phyloP scores from a whole-genome alignment of 768 basidiomycete species.

The Chlorophyllum brunneum region DNA sequence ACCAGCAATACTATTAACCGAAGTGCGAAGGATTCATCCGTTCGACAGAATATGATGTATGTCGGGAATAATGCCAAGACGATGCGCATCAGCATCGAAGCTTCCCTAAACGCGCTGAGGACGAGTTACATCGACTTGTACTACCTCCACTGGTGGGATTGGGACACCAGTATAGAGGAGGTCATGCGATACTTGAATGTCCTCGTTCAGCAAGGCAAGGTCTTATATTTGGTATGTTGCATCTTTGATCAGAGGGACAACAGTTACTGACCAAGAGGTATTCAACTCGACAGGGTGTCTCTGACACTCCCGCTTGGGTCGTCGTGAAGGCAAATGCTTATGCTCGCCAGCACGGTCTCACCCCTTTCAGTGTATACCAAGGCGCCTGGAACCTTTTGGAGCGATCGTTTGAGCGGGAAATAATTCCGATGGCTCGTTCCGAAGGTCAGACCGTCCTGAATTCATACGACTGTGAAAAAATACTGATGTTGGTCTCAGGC shows the following conservation, averaged over 20 bases:
- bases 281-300: slow-evolving; percentile 29
- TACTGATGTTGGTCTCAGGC: slow-evolving; percentile 13
- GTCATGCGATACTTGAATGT: slow-evolving; percentile 51
- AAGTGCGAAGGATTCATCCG: slow-evolving; percentile 19
- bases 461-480: too few species aligned
- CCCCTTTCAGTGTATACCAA: slow-evolving; percentile 54
- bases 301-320: slow-evolving; percentile 46
- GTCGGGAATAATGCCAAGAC: slow-evolving; percentile 41
- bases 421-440: slow-evolving; percentile 41
- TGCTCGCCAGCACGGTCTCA: slow-evolving; percentile 41
- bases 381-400: slow-evolving; percentile 40
- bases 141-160: slow-evolving; percentile 50
- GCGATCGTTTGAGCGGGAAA: slow-evolving; percentile 50
- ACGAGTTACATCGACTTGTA: slow-evolving; percentile 29
- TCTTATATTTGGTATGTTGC: slow-evolving; percentile 35
- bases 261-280: not conserved
- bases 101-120: slow-evolving; percentile 37
- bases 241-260: too few species aligned
- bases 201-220: slow-evolving; percentile 47
- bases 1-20: slow-evolving; percentile 23
- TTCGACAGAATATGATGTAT: slow-evolving; percentile 26
- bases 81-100: slow-evolving; percentile 33
- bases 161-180: slow-evolving; percentile 46
- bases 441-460: slow-evolving; percentile 35
- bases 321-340: slow-evolving; percentile 47